Evolutionary conservation across 2,329 filamentous ascomycete species (phyloP).

Genomic region (Dothiorella sarmentorum): DNA sequence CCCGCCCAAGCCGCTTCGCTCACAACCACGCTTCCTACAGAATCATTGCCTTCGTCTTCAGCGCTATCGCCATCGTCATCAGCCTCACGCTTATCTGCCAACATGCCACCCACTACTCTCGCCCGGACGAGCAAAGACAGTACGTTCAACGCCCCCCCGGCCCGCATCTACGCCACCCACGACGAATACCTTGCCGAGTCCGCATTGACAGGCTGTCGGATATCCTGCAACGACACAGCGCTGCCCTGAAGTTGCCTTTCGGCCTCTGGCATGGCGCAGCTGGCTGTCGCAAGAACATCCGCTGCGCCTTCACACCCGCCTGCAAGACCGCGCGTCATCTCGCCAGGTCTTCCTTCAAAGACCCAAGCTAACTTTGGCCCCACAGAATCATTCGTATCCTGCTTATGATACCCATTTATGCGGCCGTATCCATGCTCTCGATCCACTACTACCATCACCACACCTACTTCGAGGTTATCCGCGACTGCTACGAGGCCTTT

Average conservation of each 20-base stretch:
- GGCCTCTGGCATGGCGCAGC: background rate
- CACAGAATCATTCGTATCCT: constrained; percentile 78
- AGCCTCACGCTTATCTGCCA: constrained; percentile 54
- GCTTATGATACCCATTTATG: constrained; percentile 82
- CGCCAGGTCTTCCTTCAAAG: background rate
- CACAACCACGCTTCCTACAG: background rate
- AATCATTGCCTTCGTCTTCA: constrained; percentile 52
- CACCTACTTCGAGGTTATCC: constrained; percentile 76
- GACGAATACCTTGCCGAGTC: background rate
- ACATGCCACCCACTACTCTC: constrained; percentile 59
- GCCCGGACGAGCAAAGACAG: constrained; percentile 59
- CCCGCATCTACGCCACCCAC: background rate
- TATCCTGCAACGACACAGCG: background rate
- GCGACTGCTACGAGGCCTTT: constrained; percentile 86
- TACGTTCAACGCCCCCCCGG: constrained; percentile 32
- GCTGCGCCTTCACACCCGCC: background rate
- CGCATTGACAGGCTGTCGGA: background rate
- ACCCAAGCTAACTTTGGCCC: background rate
- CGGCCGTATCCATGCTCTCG: constrained; percentile 68
- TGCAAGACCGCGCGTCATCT: background rate
- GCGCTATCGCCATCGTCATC: constrained; percentile 48
- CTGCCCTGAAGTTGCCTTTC: background rate
- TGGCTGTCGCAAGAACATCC: background rate
- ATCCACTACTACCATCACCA: constrained; percentile 72
- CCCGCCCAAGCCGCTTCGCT: background rate